These are phyloP conservation scores for Saccharomycopsis amapae DNA, from an alignment of 805 yeast species.

Conservation along the genomic window DNA sequence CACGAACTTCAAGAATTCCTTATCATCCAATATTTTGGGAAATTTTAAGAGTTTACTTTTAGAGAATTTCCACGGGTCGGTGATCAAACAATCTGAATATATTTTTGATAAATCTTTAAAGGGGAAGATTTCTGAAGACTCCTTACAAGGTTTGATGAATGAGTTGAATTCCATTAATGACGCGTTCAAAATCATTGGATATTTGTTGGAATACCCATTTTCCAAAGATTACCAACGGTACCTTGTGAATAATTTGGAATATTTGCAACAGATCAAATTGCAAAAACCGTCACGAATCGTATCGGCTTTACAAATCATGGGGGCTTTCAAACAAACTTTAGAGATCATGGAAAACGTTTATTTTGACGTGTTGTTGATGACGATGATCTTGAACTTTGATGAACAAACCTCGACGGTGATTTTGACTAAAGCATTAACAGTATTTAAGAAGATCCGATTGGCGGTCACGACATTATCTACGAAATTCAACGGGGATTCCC, in stretches of 20 bases:
- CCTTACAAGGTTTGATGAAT: slow-evolving; percentile 33
- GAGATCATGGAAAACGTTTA: slow-evolving; percentile 28
- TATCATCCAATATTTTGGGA: slow-evolving; percentile 32
- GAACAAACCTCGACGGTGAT: slow-evolving; percentile 23
- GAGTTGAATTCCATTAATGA: slow-evolving; percentile 34
- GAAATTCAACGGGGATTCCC: slow-evolving; percentile 9
- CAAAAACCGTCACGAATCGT: background rate
- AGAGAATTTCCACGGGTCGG: slow-evolving; percentile 33
- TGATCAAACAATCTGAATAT: slow-evolving; percentile 23
- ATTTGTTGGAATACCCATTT: slow-evolving; percentile 27
- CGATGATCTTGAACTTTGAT: slow-evolving; percentile 34
- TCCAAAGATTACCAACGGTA: slow-evolving; percentile 1
- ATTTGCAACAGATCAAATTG: background rate
- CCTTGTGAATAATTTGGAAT: slow-evolving; percentile 22
- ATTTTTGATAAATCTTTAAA: slow-evolving; percentile 39
- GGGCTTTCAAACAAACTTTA: slow-evolving; percentile 26
- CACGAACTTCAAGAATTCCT: slow-evolving; percentile 34
- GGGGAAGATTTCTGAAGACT: slow-evolving; percentile 33
- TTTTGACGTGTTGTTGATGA: slow-evolving; percentile 29
- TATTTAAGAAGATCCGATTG: slow-evolving; percentile 23
- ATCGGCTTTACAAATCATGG: background rate
- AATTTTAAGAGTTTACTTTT: slow-evolving; percentile 32
- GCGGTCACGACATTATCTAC: slow-evolving; percentile 21
- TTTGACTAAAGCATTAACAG: slow-evolving; percentile 21
- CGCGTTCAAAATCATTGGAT: slow-evolving; percentile 32